Evolutionary conservation across 140 eudicot species (phyloP).

Genomic region (Cichorium intybus): DNA sequence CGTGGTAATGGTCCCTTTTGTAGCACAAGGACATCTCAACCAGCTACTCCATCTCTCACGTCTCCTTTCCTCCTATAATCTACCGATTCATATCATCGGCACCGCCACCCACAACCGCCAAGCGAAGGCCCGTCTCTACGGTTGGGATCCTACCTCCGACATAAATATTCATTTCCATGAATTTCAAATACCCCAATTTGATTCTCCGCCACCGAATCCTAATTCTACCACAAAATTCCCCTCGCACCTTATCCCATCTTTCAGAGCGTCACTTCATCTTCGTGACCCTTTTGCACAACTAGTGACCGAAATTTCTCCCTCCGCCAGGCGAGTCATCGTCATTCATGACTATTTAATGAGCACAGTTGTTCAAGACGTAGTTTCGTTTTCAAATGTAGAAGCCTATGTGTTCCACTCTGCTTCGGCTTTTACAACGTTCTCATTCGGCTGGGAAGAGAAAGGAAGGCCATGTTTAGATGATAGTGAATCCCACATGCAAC

Average conservation of each 20-base stretch:
- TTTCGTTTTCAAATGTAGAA: conserved; percentile 37
- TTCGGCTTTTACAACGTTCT: conserved; percentile 30
- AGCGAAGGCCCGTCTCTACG: conserved; percentile 29
- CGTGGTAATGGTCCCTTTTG: conserved; percentile 55
- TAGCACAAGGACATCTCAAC: conserved; percentile 68
- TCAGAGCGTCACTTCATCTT: conserved; percentile 28
- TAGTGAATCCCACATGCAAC: not conserved
- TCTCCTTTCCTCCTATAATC: conserved; percentile 38
- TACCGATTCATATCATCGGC: conserved; percentile 43
- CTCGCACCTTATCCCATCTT: conserved; percentile 40
- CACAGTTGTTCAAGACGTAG: conserved; percentile 41
- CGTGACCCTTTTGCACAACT: conserved; percentile 34
- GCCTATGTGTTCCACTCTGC: conserved; percentile 40
- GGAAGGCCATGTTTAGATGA: conserved; percentile 27
- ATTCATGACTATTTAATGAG: conserved; percentile 53
- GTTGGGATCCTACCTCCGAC: conserved; percentile 33
- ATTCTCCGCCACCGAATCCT: conserved; percentile 47
- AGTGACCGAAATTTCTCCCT: conserved; percentile 21
- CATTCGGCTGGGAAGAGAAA: not conserved
- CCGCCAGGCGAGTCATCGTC: conserved; percentile 29
- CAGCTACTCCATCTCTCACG: conserved; percentile 61
- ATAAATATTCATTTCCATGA: conserved; percentile 47
- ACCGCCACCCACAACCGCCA: conserved; percentile 49
- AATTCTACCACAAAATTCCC: conserved; percentile 42
- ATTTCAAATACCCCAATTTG: conserved; percentile 28